Conservation (phyloP, 2,329 filamentous ascomycete species). For the Paecilomyces formosus region DNA sequence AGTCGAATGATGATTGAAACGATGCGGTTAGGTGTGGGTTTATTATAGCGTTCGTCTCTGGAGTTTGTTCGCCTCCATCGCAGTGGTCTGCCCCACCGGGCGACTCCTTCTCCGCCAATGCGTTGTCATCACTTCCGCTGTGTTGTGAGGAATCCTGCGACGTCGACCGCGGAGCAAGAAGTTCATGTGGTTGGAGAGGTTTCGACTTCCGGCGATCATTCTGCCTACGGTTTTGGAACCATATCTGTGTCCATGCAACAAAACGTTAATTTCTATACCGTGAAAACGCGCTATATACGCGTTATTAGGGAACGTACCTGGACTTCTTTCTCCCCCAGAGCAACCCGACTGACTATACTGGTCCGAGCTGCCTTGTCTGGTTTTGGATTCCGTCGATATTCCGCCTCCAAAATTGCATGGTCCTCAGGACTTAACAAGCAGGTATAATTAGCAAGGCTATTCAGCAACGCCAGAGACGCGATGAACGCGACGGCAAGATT, state of each 20-base stretch:
- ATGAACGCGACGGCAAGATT: neutral
- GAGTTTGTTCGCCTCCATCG: conserved; percentile 12
- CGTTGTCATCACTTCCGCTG: conserved; percentile 20
- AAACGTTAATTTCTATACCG: neutral
- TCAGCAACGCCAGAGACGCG: neutral
- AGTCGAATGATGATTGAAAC: conserved; percentile 17
- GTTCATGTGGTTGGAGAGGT: conserved; percentile 70
- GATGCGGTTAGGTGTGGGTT: conserved; percentile 16
- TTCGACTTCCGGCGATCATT: conserved; percentile 86
- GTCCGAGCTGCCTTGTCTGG: conserved; percentile 84
- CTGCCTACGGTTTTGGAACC: conserved; percentile 94
- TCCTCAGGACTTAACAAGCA: conserved; percentile 63
- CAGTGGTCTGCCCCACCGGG: conserved; percentile 22
- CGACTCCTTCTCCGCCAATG: conserved; percentile 18
- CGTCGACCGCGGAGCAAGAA: conserved; percentile 40
- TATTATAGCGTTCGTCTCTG: conserved; percentile 8
- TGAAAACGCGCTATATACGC: neutral
- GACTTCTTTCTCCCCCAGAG: conserved; percentile 89
- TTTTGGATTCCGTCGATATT: conserved; percentile 78
- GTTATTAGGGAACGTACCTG: conserved; percentile 59
- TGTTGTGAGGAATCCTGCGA: conserved; percentile 19
- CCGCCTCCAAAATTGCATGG: conserved; percentile 78
- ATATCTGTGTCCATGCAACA: conserved; percentile 61
- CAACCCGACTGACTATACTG: conserved; percentile 75
- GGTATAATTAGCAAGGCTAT: conserved; percentile 6